Percentiles rank a stretch among this genome's conserved stretches.
Evolutionary conservation across 1,284 basidiomycete genomes (phyloP).

Genomic region (Sporisorium iseilematis-ciliati): DNA sequence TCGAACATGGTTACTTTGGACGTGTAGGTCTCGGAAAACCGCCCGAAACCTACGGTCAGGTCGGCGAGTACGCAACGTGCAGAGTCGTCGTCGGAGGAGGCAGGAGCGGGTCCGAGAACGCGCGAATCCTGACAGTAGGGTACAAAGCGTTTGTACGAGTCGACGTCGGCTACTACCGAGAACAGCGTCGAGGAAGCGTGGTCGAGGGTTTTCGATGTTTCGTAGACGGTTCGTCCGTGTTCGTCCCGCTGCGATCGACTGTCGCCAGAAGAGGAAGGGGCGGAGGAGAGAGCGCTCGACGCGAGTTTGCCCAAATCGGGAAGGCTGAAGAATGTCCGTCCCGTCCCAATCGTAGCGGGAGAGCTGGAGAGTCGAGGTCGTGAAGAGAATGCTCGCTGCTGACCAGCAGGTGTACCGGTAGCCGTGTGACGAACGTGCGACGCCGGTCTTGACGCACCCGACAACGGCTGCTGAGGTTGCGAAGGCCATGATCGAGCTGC

Average conservation of each 20-base stretch:
- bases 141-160: slow-evolving; percentile 85
- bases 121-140: slow-evolving; percentile 87
- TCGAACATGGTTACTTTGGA: slow-evolving; percentile 82
- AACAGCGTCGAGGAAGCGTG: slow-evolving; percentile 77
- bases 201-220: slow-evolving; percentile 28
- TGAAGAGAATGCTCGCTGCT: slow-evolving; percentile 16
- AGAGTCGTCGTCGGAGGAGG: neutral
- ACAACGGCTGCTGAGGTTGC: slow-evolving; percentile 18
- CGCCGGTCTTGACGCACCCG: slow-evolving; percentile 14
- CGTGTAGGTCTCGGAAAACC: slow-evolving; percentile 87
- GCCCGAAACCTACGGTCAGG: slow-evolving; percentile 87
- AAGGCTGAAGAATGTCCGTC: slow-evolving; percentile 42
- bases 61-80: slow-evolving; percentile 76
- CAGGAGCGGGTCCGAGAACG: slow-evolving; percentile 72
- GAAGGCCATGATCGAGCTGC: slow-evolving; percentile 16
- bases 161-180: slow-evolving; percentile 86
- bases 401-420: slow-evolving; percentile 15
- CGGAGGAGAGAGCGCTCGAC: slow-evolving; percentile 24
- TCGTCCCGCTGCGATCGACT: slow-evolving; percentile 34
- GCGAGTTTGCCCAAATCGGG: slow-evolving; percentile 50
- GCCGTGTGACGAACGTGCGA: slow-evolving; percentile 16
- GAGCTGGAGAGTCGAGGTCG: neutral
- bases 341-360: neutral
- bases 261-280: neutral
- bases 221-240: slow-evolving; percentile 38